A percentile compares a stretch with the other conserved stretches of the same genome.
These are phyloP conservation scores for Microdochium paspali DNA, from an alignment of 2,329 filamentous ascomycete species.

Conservation along the genomic window DNA sequence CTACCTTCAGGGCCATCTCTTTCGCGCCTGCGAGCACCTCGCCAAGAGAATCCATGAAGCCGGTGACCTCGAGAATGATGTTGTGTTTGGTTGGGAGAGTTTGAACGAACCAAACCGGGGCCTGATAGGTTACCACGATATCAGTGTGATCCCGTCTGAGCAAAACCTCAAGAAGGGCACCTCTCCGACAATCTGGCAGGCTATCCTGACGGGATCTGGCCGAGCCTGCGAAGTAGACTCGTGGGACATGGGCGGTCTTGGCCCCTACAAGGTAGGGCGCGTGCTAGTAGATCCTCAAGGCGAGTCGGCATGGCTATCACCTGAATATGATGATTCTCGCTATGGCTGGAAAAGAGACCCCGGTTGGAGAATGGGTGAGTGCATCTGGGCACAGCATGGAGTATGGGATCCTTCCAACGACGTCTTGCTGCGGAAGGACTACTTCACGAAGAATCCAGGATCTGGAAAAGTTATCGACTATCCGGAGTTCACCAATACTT, in stretches of 20 bases:
- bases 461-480: conserved; percentile 71
- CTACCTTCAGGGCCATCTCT: conserved; percentile 80
- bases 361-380: conserved; percentile 87
- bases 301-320: conserved; percentile 72
- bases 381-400: conserved; percentile 93
- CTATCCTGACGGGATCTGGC: conserved; percentile 84
- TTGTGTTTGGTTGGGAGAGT: conserved; percentile 92
- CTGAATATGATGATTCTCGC: conserved; percentile 72
- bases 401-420: conserved; percentile 83
- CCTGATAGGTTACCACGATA: conserved; percentile 72
- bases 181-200: conserved; percentile 88
- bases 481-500: conserved; percentile 79
- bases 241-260: conserved; percentile 90
- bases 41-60: conserved; percentile 81
- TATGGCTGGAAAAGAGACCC: conserved; percentile 88
- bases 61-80: conserved; percentile 75
- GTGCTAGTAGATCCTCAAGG: conserved; percentile 82
- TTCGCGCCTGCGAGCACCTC: conserved; percentile 70
- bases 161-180: conserved; percentile 90
- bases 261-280: conserved; percentile 81
- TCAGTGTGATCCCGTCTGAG: conserved; percentile 72
- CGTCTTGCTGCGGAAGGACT: conserved; percentile 70
- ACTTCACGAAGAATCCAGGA: conserved; percentile 71
- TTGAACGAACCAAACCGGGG: conserved; percentile 93
- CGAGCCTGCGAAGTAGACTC: conserved; percentile 81